Evolutionary conservation across 2,329 filamentous ascomycete species (phyloP).

Genomic region (Fusarium mexicanum): DNA sequence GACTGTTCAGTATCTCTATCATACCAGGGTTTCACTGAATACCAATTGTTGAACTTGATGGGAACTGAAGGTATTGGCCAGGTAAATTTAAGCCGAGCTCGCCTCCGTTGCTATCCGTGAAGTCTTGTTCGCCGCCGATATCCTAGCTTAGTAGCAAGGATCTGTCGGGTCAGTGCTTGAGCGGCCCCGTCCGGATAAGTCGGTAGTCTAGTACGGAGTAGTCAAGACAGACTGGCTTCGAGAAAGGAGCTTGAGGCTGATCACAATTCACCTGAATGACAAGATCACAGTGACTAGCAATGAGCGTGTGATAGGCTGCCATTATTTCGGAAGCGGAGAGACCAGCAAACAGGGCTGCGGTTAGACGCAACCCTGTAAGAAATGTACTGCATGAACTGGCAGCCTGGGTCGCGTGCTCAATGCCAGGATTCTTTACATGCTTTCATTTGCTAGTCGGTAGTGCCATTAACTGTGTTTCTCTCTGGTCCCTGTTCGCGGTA

Average conservation of each 20-base stretch:
- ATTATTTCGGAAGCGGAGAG: neutral
- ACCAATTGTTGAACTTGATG: neutral
- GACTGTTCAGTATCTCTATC: rapidly evolving
- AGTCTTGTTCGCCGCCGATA: neutral
- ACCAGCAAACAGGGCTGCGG: too few species aligned
- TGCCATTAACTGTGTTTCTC: neutral
- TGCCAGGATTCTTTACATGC: neutral
- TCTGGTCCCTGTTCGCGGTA: neutral
- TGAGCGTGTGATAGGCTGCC: neutral
- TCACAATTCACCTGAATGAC: neutral
- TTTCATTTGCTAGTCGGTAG: too few species aligned
- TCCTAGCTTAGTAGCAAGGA: neutral
- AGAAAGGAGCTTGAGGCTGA: neutral
- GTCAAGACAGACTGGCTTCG: rapidly evolving
- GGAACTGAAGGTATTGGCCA: rapidly evolving
- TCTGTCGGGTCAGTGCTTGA: neutral
- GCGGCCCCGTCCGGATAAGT: neutral
- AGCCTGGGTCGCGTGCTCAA: neutral
- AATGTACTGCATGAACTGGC: neutral
- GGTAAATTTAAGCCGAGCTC: neutral
- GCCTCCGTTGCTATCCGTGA: neutral
- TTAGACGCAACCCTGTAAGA: neutral
- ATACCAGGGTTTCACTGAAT: neutral
- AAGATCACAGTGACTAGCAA: neutral
- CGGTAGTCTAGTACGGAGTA: too few species aligned